Evolutionary conservation across 2,329 filamentous ascomycete species (phyloP), one percentile per base, ranked within the genome.

Genomic region (Penicillium sp.): DNA sequence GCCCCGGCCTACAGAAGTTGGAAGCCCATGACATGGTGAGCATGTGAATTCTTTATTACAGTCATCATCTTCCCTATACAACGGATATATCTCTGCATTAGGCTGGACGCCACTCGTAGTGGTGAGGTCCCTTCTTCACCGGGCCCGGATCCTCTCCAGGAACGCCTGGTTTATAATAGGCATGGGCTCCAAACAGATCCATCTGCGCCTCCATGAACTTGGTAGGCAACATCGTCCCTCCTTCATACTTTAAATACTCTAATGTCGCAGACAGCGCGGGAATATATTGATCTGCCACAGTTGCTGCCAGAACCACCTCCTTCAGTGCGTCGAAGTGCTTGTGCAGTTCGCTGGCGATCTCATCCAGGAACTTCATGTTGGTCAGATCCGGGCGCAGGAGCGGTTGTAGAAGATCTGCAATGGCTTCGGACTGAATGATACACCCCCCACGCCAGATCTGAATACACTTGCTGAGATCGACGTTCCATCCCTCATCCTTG

Each of bases 81-180:
- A n/a, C n/a, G n/a, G n/a, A n/a, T n/a, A n/a, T n/a, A n/a, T n/a
- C n/a, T n/a, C n/a, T n/a, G n/a, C n/a, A n/a, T n/a, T n/a, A n/a
- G n/a, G n/a, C n/a, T n/a, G n/a, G n/a, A n/a, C n/a, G n/a, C 81
- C 81, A 85, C 64, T 85, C 81, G 59, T 78, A 83, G 59, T 83
- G 81, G 64, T 82, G 74, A 57, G 76, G 74, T 2, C 81, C 81
- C 55, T 77, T 81, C 53, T 68, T 69, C 2, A 79, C 73, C 51
- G 72, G 67, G 1, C 77, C 75, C 2, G 74, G 69, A 43, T 72
- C 73, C 55, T 82, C 77, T 2, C 73, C 74, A 55, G 77, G 77
- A 53, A 75, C 70, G 5, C 64, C 61, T 3, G 66, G 64, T 51
- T 67, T 67, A 60, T 85, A 80, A 61, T 79, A 86, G 69, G 78